Conservation (phyloP, 1,284 basidiomycete genomes). For the Prillingera fragicola region DNA sequence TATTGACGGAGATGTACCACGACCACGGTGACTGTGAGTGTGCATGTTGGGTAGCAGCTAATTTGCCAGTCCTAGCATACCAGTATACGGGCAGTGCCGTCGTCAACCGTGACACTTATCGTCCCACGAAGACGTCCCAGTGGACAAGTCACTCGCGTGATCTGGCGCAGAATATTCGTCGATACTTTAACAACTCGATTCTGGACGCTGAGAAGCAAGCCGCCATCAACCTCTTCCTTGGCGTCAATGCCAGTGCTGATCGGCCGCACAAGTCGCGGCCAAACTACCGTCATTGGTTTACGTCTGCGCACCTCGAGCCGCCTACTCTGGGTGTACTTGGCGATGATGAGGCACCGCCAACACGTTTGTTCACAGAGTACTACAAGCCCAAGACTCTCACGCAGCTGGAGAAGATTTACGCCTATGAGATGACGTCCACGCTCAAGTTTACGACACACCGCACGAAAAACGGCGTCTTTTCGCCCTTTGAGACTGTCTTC, state of each 20-base stretch:
- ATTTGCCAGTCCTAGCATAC: constrained; percentile 77
- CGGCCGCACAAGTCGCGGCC: constrained; percentile 42
- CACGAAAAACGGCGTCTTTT: constrained; percentile 29
- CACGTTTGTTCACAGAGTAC: constrained; percentile 82
- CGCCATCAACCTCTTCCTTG: constrained; percentile 94
- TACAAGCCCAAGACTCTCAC: constrained; percentile 64
- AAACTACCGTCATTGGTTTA: constrained; percentile 77
- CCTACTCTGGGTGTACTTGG: constrained; percentile 39
- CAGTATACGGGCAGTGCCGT: constrained; percentile 96
- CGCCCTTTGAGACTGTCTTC: constrained; percentile 35
- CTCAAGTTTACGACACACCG: constrained; percentile 30
- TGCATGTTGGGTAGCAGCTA: neutral
- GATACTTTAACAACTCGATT: constrained; percentile 94
- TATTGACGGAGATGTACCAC: constrained; percentile 97
- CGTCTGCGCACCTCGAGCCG: constrained; percentile 61
- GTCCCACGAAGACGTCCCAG: constrained; percentile 73
- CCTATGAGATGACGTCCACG: constrained; percentile 29
- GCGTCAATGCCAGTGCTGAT: constrained; percentile 54
- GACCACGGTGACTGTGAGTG: constrained; percentile 84
- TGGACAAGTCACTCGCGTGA: constrained; percentile 98
- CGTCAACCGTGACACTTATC: constrained; percentile 94
- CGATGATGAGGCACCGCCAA: constrained; percentile 31
- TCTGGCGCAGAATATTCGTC: constrained; percentile 90
- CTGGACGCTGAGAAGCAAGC: constrained; percentile 97
- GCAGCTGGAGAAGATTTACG: constrained; percentile 58